These are phyloP conservation scores for Cercospora sesami DNA, from an alignment of 2,329 filamentous ascomycete species.

Conservation along the genomic window DNA sequence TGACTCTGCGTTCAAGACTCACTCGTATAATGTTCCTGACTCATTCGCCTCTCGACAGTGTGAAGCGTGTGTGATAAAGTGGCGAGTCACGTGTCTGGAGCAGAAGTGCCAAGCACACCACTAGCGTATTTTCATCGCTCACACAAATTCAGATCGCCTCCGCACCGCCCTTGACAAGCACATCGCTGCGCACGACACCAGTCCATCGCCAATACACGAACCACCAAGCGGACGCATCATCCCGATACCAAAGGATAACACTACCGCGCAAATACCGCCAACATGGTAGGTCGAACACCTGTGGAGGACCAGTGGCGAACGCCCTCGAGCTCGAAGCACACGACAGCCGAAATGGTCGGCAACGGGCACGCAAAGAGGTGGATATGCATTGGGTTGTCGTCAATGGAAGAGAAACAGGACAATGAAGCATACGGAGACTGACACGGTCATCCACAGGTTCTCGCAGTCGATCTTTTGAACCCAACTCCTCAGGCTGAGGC, in stretches of 20 bases:
- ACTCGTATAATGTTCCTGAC: conserved; percentile 5
- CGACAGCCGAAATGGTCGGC: conserved; percentile 24
- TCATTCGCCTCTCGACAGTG: neutral
- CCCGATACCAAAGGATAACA: conserved; percentile 15
- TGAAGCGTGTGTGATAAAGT: neutral
- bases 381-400: conserved; percentile 5
- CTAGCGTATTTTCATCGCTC: conserved; percentile 4
- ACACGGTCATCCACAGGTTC: conserved; percentile 67
- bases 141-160: conserved; percentile 7
- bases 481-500: conserved; percentile 95
- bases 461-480: conserved; percentile 99
- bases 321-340: conserved; percentile 28
- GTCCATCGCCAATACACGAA: conserved; percentile 27
- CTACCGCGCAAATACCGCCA: conserved; percentile 32
- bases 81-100: neutral
- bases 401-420: neutral
- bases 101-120: conserved; percentile 3
- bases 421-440: conserved; percentile 24
- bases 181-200: conserved; percentile 15
- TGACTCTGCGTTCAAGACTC: neutral
- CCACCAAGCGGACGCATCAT: conserved; percentile 20
- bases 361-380: conserved; percentile 9
- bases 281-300: conserved; percentile 33
- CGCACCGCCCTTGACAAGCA: conserved; percentile 15
- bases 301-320: conserved; percentile 22